phyloP scores from a whole-genome alignment of 2,329 filamentous ascomycete species.

The Herpotrichia juniperi region DNA sequence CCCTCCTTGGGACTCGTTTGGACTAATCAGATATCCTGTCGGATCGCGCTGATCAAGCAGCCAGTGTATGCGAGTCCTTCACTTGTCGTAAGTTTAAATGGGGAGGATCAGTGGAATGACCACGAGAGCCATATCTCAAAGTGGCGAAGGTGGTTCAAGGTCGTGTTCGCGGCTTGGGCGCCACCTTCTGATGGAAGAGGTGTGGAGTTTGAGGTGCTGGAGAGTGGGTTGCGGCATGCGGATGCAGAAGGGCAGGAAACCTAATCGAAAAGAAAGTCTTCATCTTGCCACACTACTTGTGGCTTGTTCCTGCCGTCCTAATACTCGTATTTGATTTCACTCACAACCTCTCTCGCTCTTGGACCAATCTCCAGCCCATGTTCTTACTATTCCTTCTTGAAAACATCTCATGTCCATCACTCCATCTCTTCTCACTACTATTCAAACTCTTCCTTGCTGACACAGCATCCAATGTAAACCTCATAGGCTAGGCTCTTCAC shows the following conservation, averaged over 20 bases:
- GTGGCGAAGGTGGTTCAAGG: slow-evolving; percentile 81
- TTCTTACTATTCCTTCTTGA: too few species aligned
- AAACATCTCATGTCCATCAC: too few species aligned
- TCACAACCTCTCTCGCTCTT: too few species aligned
- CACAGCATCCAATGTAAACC: too few species aligned
- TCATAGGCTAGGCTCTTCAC: too few species aligned
- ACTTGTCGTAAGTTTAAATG: slow-evolving; percentile 33
- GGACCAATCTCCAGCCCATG: too few species aligned
- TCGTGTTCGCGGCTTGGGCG: slow-evolving; percentile 86
- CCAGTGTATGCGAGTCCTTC: slow-evolving; percentile 55
- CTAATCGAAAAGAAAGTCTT: background rate
- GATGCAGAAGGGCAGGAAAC: background rate
- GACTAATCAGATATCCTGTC: slow-evolving; percentile 85
- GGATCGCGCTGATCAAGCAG: slow-evolving; percentile 79
- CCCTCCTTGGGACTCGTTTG: slow-evolving; percentile 87
- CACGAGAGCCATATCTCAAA: slow-evolving; percentile 55
- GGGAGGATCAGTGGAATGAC: slow-evolving; percentile 49
- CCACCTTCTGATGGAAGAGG: slow-evolving; percentile 58
- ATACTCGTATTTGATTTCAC: too few species aligned
- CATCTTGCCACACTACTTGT: too few species aligned
- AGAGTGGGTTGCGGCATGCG: slow-evolving; percentile 33
- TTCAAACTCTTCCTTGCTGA: too few species aligned
- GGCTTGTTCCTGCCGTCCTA: too few species aligned
- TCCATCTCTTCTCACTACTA: too few species aligned
- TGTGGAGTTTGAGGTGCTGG: slow-evolving; percentile 73